phyloP scores from a whole-genome alignment of 306 rosid species.

The Begonia masoniana region DNA sequence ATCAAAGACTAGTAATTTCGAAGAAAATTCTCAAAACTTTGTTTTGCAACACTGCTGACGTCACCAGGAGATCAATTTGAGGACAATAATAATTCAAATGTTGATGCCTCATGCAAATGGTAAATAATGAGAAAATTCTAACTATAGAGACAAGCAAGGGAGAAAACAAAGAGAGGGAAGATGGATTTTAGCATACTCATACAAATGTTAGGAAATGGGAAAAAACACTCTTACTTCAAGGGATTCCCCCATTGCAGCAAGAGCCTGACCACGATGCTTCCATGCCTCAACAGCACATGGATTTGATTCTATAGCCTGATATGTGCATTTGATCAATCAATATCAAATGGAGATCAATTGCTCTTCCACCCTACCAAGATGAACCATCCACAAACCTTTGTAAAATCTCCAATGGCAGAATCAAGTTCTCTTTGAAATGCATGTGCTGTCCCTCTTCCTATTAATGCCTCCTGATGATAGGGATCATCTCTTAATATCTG shows the following conservation, averaged over 20 bases:
- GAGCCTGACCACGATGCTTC: slow-evolving; percentile 99
- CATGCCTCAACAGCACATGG: slow-evolving; percentile 91
- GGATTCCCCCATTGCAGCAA: slow-evolving; percentile 87
- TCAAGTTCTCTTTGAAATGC: slow-evolving; percentile 87
- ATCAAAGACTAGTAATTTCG: too few species aligned
- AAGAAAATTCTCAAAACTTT: too few species aligned
- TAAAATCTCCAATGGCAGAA: slow-evolving; percentile 85
- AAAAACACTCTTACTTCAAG: slow-evolving; percentile 48
- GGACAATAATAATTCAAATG: too few species aligned
- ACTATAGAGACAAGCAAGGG: neutral
- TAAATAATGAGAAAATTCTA: too few species aligned
- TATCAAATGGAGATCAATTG: too few species aligned
- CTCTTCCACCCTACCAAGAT: slow-evolving; percentile 9
- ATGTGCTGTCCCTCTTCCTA: slow-evolving; percentile 92
- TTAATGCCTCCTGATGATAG: slow-evolving; percentile 85
- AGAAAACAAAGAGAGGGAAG: neutral
- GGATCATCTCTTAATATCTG: slow-evolving; percentile 93
- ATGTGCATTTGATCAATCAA: slow-evolving; percentile 7
- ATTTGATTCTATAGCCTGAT: slow-evolving; percentile 81
- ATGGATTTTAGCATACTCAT: too few species aligned
- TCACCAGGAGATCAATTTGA: too few species aligned
- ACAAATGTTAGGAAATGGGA: slow-evolving; percentile 5
- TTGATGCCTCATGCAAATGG: too few species aligned
- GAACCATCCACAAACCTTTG: slow-evolving; percentile 47
- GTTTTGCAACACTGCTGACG: too few species aligned